Conservation (phyloP, 106 monocot genomes). For the Apostasia ramifera region DNA sequence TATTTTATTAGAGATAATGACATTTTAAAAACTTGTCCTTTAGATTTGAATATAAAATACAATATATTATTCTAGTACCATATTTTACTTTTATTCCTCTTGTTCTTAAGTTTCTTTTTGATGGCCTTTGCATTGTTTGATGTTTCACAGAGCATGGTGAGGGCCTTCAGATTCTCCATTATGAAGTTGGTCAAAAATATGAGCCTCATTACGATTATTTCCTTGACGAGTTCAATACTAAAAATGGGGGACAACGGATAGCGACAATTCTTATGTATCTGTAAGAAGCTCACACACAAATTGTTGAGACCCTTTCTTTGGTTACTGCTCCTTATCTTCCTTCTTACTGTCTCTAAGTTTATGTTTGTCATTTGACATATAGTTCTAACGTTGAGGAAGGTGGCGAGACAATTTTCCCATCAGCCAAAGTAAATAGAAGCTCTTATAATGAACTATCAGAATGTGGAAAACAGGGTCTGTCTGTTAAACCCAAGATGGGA, state of each 20-base stretch:
- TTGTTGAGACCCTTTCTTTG: neutral
- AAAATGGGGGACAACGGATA: slow-evolving; percentile 65
- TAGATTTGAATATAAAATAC: too few relatives aligned
- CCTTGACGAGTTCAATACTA: slow-evolving; percentile 52
- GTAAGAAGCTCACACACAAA: slow-evolving; percentile 23
- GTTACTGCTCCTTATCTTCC: neutral
- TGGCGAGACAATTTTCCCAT: slow-evolving; percentile 51
- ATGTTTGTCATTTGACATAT: neutral
- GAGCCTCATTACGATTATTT: slow-evolving; percentile 74
- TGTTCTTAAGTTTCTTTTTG: neutral
- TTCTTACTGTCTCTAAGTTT: neutral
- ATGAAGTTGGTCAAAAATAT: slow-evolving; percentile 77
- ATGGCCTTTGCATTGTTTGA: neutral
- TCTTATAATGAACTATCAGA: slow-evolving; percentile 48
- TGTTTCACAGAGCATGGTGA: slow-evolving; percentile 54
- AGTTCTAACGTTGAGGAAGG: slow-evolving; percentile 66
- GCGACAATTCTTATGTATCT: slow-evolving; percentile 76
- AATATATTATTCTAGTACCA: too few relatives aligned
- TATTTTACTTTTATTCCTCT: neutral
- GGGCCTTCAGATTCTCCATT: slow-evolving; percentile 70
- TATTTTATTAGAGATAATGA: too few relatives aligned
- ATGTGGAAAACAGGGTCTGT: slow-evolving; percentile 50
- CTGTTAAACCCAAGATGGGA: slow-evolving; percentile 56
- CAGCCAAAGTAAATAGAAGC: slow-evolving; percentile 40
- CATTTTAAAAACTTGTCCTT: too few relatives aligned